Evolutionary conservation across 2,329 filamentous ascomycete species (phyloP), one percentile per base, ranked within the genome.

Genomic region (Trichophyton verrucosum): DNA sequence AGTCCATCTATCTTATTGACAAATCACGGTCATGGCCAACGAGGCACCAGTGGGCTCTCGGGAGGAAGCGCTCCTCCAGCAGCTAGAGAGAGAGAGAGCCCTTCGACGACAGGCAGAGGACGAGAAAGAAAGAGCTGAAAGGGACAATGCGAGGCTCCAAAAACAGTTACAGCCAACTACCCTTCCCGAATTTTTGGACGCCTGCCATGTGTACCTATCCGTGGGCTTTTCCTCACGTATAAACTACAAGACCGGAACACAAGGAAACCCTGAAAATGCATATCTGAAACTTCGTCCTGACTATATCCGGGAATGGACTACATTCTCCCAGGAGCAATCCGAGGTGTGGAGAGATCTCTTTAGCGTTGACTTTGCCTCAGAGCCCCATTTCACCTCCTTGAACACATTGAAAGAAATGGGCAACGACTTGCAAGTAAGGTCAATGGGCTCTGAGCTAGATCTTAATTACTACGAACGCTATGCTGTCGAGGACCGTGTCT

Each of bases 371-470:
- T 64, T 65, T 42, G 30, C 62, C n/a, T 22, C 56, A 22, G n/a
- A 65, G 36, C 49, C 42, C 44, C 58, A 60, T 49, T 64, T 64
- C 17, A 59, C 36, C 5, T 63, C 61, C 36, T 33, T 61, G n/a
- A 24, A 61, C 30, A 47, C 42, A 8, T 15, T 65, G 57, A 38
- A 22, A 30, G 60, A 57, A 9, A 36, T 33, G 9, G 63, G 64
- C 11, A 47, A 55, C 17, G 30, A 60, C 3, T n/a, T 62, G 11
- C n/a, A 17, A 3, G 24, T 44, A 17, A 46, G 22, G 13, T 24
- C 33, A 22, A 30, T 64, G 13, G 42, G 64, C 47, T 65, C 64
- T 22, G 63, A 66, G 42, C 20, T 65, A 8, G 63, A 66, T 33
- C 60, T 66, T 24, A 9, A 49, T 38, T 51, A 59, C 57, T 66